Evolutionary conservation across 352 stramenopile species (phyloP).

Genomic region (Phytophthora citrophthora): DNA sequence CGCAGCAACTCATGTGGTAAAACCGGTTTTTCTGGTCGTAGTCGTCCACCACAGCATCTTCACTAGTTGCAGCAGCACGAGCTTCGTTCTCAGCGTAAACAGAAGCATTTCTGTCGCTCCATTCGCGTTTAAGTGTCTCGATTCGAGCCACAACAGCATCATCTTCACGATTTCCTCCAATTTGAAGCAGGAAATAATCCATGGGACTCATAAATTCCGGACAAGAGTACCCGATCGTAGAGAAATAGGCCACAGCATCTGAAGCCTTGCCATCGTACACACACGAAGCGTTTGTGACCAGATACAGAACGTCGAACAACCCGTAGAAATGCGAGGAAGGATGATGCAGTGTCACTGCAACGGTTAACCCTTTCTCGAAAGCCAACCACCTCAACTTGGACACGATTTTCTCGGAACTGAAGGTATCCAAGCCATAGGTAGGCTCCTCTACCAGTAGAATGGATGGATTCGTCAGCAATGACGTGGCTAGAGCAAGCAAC

Average conservation of each 20-base stretch:
- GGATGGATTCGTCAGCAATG: conserved; percentile 81
- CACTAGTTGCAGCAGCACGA: conserved; percentile 4
- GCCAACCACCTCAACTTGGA: conserved; percentile 70
- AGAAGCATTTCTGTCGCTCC: conserved; percentile 31
- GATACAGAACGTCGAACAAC: conserved; percentile 64
- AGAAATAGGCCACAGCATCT: conserved; percentile 63
- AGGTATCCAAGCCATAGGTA: conserved; percentile 67
- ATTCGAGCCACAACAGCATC: conserved; percentile 37
- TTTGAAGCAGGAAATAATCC: conserved; percentile 72
- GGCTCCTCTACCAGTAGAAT: conserved; percentile 90
- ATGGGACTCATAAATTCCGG: conserved; percentile 65
- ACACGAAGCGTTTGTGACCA: conserved; percentile 52
- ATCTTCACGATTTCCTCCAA: conserved; percentile 35
- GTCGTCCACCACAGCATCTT: conserved; percentile 20
- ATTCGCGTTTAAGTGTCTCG: conserved; percentile 38
- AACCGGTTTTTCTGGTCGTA: conserved; percentile 36
- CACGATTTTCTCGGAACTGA: conserved; percentile 68
- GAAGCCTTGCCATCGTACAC: conserved; percentile 65
- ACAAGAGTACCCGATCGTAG: conserved; percentile 49
- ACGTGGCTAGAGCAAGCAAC: conserved; percentile 80
- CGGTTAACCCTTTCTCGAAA: conserved; percentile 74
- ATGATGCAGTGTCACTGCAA: conserved; percentile 92
- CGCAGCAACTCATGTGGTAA: conserved; percentile 41
- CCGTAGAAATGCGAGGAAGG: conserved; percentile 75
- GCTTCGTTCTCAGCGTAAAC: conserved; percentile 27